These are phyloP conservation scores for Monascus ruber DNA, from an alignment of 2,329 filamentous ascomycete genomes.

Conservation along the genomic window DNA sequence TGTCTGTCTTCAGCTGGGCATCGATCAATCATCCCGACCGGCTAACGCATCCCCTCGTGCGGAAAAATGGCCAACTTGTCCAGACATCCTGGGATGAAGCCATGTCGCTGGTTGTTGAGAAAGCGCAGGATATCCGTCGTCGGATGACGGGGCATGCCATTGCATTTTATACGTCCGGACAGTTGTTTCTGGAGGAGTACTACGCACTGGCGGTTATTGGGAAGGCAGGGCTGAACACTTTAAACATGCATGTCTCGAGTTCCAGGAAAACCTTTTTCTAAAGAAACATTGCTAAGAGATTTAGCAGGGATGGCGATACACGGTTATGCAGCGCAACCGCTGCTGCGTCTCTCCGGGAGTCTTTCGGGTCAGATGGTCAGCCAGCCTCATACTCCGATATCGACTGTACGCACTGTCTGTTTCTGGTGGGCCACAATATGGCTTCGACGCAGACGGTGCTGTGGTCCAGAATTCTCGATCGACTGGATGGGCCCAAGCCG, in stretches of 20 bases:
- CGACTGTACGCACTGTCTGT: constrained; percentile 26
- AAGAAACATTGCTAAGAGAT: neutral
- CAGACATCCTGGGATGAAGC: constrained; percentile 28
- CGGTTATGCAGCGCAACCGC: constrained; percentile 29
- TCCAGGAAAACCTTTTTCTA: no score
- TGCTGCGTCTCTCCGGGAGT: constrained; percentile 28
- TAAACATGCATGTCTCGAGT: constrained; percentile 21
- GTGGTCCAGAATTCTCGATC: constrained; percentile 25
- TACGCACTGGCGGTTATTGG: constrained; percentile 29
- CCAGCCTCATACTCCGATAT: constrained; percentile 27
- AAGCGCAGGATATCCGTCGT: constrained; percentile 17
- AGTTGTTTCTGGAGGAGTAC: constrained; percentile 30
- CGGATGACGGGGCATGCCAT: constrained; percentile 27
- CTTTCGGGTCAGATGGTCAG: constrained; percentile 28
- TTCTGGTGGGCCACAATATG: constrained; percentile 29
- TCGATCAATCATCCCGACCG: constrained; percentile 19
- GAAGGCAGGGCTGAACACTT: constrained; percentile 26
- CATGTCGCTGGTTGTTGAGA: constrained; percentile 23
- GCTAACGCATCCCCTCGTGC: constrained; percentile 21
- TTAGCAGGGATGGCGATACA: constrained; percentile 28
- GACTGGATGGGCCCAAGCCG: constrained; percentile 22
- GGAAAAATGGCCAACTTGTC: constrained; percentile 23
- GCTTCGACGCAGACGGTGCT: constrained; percentile 27
- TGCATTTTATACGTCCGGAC: constrained; percentile 28
- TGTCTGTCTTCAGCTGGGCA: constrained; percentile 13